phyloP scores from a whole-genome alignment of 805 yeast genomes.

The Pichia heedii region DNA sequence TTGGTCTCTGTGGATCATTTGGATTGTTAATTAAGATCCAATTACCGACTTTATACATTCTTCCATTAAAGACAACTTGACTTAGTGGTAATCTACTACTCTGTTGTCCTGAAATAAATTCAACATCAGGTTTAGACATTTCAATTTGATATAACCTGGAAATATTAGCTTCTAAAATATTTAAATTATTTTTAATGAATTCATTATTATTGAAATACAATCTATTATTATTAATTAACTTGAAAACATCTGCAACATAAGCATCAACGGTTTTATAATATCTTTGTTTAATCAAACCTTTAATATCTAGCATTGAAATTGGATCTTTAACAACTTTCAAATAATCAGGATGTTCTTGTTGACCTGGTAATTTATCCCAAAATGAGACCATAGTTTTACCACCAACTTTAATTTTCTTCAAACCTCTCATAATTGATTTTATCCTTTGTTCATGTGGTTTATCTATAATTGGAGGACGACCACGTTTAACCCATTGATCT shows the following conservation, averaged over 20 bases:
- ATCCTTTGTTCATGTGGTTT: slow-evolving; percentile 88
- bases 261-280: slow-evolving; percentile 67
- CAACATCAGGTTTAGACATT: slow-evolving; percentile 73
- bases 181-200: slow-evolving; percentile 51
- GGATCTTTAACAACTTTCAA: slow-evolving; percentile 49
- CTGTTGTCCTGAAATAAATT: slow-evolving; percentile 50
- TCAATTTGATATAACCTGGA: slow-evolving; percentile 54
- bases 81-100: slow-evolving; percentile 55
- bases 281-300: slow-evolving; percentile 77
- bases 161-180: slow-evolving; percentile 52
- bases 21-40: slow-evolving; percentile 88
- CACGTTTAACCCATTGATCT: slow-evolving; percentile 57
- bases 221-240: slow-evolving; percentile 69
- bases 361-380: slow-evolving; percentile 80
- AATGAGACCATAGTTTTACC: slow-evolving; percentile 36
- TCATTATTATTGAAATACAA: slow-evolving; percentile 51
- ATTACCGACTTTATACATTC: slow-evolving; percentile 78
- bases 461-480: slow-evolving; percentile 87
- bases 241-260: slow-evolving; percentile 67
- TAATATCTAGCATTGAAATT: slow-evolving; percentile 61
- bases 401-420: slow-evolving; percentile 62
- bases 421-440: slow-evolving; percentile 71
- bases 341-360: slow-evolving; percentile 44
- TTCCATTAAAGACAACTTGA: slow-evolving; percentile 69
- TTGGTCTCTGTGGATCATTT: slow-evolving; percentile 83